A percentile compares a stretch with the other conserved stretches of the same genome.
Conservation (phyloP, 352 stramenopile genomes). For the Phytophthora brassicae region DNA sequence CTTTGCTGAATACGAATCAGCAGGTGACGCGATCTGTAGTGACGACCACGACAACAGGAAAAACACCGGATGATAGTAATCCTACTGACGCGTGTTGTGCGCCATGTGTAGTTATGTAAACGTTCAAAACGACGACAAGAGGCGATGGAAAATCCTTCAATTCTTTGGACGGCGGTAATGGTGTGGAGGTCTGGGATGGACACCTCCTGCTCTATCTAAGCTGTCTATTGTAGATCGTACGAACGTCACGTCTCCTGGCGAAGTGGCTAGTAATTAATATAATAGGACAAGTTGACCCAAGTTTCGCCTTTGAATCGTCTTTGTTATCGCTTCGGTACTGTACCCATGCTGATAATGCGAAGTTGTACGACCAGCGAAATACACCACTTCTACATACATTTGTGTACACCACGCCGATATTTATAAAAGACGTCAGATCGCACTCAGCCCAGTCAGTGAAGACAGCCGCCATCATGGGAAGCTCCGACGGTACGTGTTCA, state of each 20-base stretch:
- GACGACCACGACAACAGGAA: constrained; percentile 10
- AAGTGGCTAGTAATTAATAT: constrained; percentile 20
- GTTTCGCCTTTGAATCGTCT: no score
- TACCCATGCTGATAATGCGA: no score
- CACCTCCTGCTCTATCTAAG: no score
- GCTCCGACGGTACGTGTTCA: constrained; percentile 56
- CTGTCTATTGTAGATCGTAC: constrained; percentile 30
- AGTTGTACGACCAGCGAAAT: neutral
- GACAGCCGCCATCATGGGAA: constrained; percentile 36
- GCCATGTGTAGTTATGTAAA: constrained; percentile 71
- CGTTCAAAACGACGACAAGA: constrained; percentile 22
- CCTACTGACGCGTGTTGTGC: constrained; percentile 57
- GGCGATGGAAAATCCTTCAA: constrained; percentile 8
- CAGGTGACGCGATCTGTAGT: constrained; percentile 42
- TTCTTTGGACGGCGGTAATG: constrained; percentile 13
- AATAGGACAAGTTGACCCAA: constrained; percentile 2
- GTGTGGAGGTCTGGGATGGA: no score
- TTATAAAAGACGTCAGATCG: neutral
- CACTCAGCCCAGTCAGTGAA: constrained; percentile 2
- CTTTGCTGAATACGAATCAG: constrained; percentile 81
- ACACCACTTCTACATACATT: neutral
- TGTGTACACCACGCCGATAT: neutral
- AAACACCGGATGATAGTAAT: constrained; percentile 38
- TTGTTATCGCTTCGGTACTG: no score
- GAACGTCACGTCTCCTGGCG: constrained; percentile 9